These are phyloP conservation scores for Escallonia rubra DNA, from an alignment of 129 eudicot species.

Conservation along the genomic window DNA sequence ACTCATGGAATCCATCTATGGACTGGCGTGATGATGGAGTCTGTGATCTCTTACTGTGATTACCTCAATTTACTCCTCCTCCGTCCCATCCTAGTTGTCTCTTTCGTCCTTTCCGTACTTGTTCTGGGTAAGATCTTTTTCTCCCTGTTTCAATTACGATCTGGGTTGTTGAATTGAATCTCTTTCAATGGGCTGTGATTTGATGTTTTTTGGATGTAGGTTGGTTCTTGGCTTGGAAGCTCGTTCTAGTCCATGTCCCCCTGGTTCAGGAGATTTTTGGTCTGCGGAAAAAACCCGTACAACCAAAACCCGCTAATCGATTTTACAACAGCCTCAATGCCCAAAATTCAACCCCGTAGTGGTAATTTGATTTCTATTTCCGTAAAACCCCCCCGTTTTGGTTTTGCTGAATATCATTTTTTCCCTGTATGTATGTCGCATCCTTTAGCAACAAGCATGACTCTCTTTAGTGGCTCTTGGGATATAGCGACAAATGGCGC, in stretches of 20 bases:
- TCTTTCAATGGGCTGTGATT: no score
- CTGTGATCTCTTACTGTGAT: background rate
- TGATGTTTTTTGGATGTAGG: constrained; percentile 22
- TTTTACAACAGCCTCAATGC: constrained; percentile 45
- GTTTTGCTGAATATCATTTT: no score
- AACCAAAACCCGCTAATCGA: constrained; percentile 53
- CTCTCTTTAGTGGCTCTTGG: no score
- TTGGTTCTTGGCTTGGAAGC: constrained; percentile 87
- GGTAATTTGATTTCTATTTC: constrained; percentile 8
- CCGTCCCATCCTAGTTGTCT: constrained; percentile 20
- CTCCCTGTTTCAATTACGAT: background rate
- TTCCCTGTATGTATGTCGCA: no score
- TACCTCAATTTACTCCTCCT: constrained; percentile 8
- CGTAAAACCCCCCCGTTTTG: background rate
- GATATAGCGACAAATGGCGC: no score
- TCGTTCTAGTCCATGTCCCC: constrained; percentile 79
- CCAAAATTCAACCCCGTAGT: constrained; percentile 10
- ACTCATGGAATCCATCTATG: no score
- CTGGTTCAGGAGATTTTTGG: constrained; percentile 87
- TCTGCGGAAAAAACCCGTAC: constrained; percentile 49
- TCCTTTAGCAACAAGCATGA: no score
- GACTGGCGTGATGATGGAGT: no score
- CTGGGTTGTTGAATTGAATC: no score
- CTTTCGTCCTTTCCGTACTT: constrained; percentile 16
- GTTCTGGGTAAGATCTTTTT: background rate